Conservation (phyloP, 371 early-diverging fungal genomes). For the Actinomortierella wolfii region DNA sequence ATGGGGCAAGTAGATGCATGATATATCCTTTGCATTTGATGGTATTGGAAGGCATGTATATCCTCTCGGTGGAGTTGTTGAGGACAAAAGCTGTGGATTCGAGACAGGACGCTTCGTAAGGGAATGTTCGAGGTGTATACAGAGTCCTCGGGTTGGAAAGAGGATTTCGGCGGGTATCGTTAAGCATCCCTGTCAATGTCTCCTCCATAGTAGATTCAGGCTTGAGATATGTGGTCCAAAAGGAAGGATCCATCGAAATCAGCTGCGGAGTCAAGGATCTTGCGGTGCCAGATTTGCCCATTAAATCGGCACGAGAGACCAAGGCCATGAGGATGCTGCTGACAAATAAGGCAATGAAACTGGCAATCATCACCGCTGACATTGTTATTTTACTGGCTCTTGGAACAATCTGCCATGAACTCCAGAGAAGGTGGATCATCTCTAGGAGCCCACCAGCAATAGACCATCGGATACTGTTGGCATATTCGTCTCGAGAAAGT, state of each 20-base stretch:
- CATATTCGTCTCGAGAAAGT: background rate
- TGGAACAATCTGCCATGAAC: background rate
- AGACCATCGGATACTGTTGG: conserved; percentile 15
- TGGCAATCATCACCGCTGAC: background rate
- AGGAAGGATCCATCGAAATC: too few relatives aligned
- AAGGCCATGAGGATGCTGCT: background rate
- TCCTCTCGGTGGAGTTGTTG: background rate
- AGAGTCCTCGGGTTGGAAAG: background rate
- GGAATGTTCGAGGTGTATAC: conserved; percentile 7
- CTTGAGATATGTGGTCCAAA: conserved; percentile 3
- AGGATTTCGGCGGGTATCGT: conserved; percentile 3
- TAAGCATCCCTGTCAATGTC: conserved; percentile 1
- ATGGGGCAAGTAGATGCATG: too few relatives aligned
- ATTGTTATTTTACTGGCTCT: conserved; percentile 1
- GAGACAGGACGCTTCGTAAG: conserved; percentile 1
- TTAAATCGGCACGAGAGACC: conserved; percentile 2
- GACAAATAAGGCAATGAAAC: background rate
- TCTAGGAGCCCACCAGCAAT: conserved; percentile 8
- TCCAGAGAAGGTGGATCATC: conserved; percentile 2
- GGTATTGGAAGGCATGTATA: too few relatives aligned
- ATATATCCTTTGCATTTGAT: background rate
- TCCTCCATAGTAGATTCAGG: background rate
- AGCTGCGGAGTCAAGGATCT: background rate
- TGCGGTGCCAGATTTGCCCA: background rate
- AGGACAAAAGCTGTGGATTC: background rate